A percentile compares a stretch with the other conserved stretches of the same genome.
These are phyloP conservation scores for Gossypium stocksii DNA, from an alignment of 345 rosid genomes.

Conservation along the genomic window DNA sequence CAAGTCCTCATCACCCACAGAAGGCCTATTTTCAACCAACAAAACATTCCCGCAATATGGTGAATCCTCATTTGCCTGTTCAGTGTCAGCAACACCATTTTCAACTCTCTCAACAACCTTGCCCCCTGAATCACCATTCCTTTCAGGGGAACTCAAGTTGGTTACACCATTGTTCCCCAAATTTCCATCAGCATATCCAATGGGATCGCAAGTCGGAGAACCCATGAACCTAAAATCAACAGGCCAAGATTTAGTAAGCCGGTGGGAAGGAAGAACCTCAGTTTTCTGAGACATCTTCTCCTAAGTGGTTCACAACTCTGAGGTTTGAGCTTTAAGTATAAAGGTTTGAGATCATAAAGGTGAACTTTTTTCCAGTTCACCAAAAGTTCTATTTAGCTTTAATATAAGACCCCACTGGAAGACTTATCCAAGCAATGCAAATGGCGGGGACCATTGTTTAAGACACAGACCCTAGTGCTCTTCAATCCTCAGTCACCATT, in stretches of 20 bases:
- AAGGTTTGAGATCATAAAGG: conserved; percentile 26
- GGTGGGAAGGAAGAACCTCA: conserved; percentile 46
- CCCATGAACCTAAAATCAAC: conserved; percentile 55
- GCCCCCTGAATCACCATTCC: conserved; percentile 33
- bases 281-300: conserved; percentile 51
- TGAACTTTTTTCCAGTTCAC: conserved; percentile 34
- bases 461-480: conserved; percentile 44
- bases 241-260: conserved; percentile 67
- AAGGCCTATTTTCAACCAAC: conserved; percentile 46
- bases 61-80: conserved; percentile 59
- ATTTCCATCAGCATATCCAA: conserved; percentile 27
- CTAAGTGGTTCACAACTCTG: conserved; percentile 22
- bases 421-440: conserved; percentile 37
- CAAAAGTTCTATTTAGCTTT: conserved; percentile 38
- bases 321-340: conserved; percentile 29
- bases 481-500: conserved; percentile 37
- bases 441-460: conserved; percentile 62
- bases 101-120: conserved; percentile 35
- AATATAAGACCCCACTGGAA: conserved; percentile 47
- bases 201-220: conserved; percentile 40
- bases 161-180: conserved; percentile 15
- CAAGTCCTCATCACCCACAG: conserved; percentile 38
- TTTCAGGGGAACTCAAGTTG: conserved; percentile 37
- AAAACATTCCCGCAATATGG: conserved; percentile 52
- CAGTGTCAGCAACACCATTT: conserved; percentile 27